phyloP scores from a whole-genome alignment of 495 filamentous ascomycete species.

The Neurospora terricola region DNA sequence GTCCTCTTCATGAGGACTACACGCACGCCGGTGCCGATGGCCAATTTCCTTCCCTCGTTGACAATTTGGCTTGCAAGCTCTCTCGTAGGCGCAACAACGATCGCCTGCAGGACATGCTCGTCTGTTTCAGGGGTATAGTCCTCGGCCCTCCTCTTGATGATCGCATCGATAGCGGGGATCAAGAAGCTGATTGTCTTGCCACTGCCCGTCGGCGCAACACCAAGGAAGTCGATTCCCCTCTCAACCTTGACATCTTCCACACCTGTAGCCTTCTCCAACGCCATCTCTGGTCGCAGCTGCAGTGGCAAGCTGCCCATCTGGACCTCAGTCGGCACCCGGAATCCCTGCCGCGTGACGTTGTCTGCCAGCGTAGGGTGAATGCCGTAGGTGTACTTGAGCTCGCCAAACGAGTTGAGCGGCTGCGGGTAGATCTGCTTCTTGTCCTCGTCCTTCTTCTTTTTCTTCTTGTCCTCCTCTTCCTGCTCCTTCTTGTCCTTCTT shows the following conservation, averaged over 20 bases:
- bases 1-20: constrained; percentile 78
- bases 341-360: constrained; percentile 78
- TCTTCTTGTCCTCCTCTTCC: constrained; percentile 42
- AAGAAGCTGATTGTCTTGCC: constrained; percentile 95
- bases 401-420: constrained; percentile 66
- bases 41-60: constrained; percentile 80
- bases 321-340: constrained; percentile 81
- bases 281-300: constrained; percentile 46
- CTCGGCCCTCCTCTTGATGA: constrained; percentile 43
- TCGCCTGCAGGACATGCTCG: constrained; percentile 48
- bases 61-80: constrained; percentile 88
- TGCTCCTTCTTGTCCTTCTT: constrained; percentile 42
- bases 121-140: constrained; percentile 9
- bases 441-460: constrained; percentile 33
- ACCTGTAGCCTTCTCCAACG: constrained; percentile 21
- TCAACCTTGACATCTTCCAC: constrained; percentile 18
- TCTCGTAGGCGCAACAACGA: constrained; percentile 85
- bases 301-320: constrained; percentile 80
- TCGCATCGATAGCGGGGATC: constrained; percentile 70
- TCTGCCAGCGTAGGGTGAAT: constrained; percentile 60
- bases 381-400: constrained; percentile 58
- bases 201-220: constrained; percentile 88
- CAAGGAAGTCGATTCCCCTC: constrained; percentile 57
- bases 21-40: constrained; percentile 65
- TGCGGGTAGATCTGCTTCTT: constrained; percentile 59